Conservation (phyloP, 1,139 yeast species). For the Lodderomyces orthopsilosis region DNA sequence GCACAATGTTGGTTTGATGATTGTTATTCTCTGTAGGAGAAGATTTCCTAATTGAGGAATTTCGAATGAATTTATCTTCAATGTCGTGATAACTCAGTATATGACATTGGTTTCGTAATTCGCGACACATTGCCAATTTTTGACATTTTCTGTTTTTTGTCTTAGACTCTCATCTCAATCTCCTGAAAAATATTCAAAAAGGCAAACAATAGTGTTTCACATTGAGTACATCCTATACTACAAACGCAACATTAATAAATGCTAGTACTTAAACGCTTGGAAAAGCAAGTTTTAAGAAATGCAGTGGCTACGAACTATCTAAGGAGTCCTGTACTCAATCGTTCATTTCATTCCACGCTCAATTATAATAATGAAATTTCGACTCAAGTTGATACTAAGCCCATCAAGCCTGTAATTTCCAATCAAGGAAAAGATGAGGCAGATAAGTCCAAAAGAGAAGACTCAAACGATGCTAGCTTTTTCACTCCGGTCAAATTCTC, state of each 20-base stretch:
- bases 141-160: no score
- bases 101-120: background rate
- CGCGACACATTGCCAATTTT: background rate
- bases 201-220: background rate
- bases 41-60: conserved; percentile 1
- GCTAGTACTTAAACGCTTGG: background rate
- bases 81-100: background rate
- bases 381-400: background rate
- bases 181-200: background rate
- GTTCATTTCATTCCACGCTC: background rate
- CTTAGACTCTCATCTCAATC: background rate
- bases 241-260: background rate
- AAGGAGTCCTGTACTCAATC: background rate
- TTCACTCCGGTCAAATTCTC: conserved; percentile 5
- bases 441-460: background rate
- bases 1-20: background rate
- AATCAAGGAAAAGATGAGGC: background rate
- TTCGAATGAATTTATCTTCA: background rate
- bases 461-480: background rate
- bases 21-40: background rate
- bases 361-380: background rate
- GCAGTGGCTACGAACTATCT: background rate
- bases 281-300: background rate
- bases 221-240: background rate
- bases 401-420: background rate